Conservation (phyloP, 2,329 filamentous ascomycete genomes). For the Fusarium oligoseptatum region DNA sequence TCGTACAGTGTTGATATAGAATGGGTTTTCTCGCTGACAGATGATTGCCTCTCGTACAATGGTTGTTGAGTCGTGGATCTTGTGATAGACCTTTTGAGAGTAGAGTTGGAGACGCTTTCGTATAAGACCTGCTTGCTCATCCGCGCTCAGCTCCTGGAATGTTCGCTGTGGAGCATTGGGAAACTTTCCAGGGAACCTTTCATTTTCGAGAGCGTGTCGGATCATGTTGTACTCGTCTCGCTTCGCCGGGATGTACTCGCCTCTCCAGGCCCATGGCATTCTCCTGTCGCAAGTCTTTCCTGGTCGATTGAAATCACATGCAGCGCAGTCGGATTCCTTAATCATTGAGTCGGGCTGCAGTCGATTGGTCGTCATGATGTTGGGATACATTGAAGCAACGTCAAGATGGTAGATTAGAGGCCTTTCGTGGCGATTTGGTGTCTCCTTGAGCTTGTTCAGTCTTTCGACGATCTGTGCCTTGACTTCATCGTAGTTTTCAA, state of each 20-base stretch:
- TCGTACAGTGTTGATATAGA: conserved; percentile 96
- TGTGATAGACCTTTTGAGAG: conserved; percentile 99
- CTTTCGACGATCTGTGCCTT: conserved; percentile 83
- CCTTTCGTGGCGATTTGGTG: conserved; percentile 85
- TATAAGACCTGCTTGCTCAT: conserved; percentile 85
- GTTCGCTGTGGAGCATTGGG: conserved; percentile 77
- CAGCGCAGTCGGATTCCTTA: conserved; percentile 92
- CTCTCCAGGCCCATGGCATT: conserved; percentile 97
- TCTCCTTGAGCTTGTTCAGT: conserved; percentile 80
- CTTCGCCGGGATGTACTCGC: conserved; percentile 95
- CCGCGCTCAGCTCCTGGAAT: conserved; percentile 83
- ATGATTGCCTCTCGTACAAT: conserved; percentile 97
- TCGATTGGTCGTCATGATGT: conserved; percentile 99
- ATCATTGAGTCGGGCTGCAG: conserved; percentile 99
- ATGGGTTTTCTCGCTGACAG: conserved; percentile 97
- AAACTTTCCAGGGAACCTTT: conserved; percentile 86
- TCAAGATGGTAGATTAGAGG: conserved; percentile 98
- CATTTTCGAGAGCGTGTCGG: conserved; percentile 88
- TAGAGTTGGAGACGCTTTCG: conserved; percentile 92
- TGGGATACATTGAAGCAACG: conserved; percentile 99
- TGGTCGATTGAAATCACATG: conserved; percentile 97
- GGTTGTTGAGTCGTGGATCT: conserved; percentile 94
- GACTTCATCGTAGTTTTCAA: conserved; percentile 86
- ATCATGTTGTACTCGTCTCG: conserved; percentile 99
- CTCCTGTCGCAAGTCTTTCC: conserved; percentile 97